These are phyloP conservation scores for Hypsizygus marmoreus DNA, from an alignment of 768 basidiomycete species.

Conservation along the genomic window DNA sequence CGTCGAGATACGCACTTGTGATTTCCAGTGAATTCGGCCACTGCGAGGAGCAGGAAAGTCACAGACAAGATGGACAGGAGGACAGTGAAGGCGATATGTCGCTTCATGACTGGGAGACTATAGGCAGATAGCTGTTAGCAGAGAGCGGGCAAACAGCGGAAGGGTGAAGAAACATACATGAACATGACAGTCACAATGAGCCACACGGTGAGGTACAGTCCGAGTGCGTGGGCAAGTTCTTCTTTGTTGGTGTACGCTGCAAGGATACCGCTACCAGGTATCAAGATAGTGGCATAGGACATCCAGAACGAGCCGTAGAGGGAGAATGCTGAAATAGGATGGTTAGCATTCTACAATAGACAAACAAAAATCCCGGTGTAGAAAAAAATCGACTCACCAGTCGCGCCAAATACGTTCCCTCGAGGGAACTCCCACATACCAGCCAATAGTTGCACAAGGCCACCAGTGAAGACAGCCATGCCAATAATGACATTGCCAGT, in stretches of 20 bases:
- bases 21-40: slow-evolving; percentile 21
- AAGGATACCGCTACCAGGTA: slow-evolving; percentile 60
- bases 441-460: slow-evolving; percentile 77
- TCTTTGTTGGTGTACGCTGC: slow-evolving; percentile 46
- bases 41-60: slow-evolving; percentile 28
- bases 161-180: slow-evolving; percentile 55
- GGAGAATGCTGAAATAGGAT: slow-evolving; percentile 53
- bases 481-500: slow-evolving; percentile 69
- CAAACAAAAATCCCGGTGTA: no score
- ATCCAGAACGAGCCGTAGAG: slow-evolving; percentile 82
- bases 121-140: background rate
- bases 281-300: slow-evolving; percentile 69
- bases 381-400: slow-evolving; percentile 51
- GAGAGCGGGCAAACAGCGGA: background rate
- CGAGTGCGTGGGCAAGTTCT: slow-evolving; percentile 59
- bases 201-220: slow-evolving; percentile 71
- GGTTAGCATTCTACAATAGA: slow-evolving; percentile 1
- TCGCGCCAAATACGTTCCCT: slow-evolving; percentile 67
- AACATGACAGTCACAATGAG: slow-evolving; percentile 64
- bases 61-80: slow-evolving; percentile 26
- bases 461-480: slow-evolving; percentile 75
- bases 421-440: slow-evolving; percentile 79
- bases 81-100: slow-evolving; percentile 25
- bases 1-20: slow-evolving; percentile 17
- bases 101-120: slow-evolving; percentile 27